Evolutionary conservation across 2,329 filamentous ascomycete genomes (phyloP).

Genomic region (Aspergillus sp.): DNA sequence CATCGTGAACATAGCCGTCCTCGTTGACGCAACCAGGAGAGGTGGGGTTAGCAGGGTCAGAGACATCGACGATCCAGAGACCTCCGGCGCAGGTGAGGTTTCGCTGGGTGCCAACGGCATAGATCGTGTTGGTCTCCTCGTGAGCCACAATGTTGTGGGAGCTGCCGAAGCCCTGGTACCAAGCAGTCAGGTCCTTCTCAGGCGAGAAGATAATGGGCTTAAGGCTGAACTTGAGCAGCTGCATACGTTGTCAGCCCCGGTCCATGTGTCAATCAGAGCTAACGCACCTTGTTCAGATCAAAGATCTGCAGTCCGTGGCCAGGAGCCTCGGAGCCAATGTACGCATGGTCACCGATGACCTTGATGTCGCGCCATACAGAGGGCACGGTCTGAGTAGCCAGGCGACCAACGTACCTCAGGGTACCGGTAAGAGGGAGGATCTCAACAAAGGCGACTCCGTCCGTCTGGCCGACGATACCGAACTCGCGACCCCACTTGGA

Average conservation of each 20-base stretch:
- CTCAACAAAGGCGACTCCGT: constrained; percentile 25
- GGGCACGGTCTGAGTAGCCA: constrained; percentile 22
- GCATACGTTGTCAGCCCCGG: not conserved
- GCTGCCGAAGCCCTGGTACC: constrained; percentile 26
- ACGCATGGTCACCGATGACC: constrained; percentile 24
- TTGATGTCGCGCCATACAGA: constrained; percentile 25
- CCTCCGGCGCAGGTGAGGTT: constrained; percentile 22
- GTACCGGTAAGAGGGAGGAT: constrained; percentile 20
- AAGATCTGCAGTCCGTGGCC: constrained; percentile 27
- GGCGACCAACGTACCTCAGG: constrained; percentile 23
- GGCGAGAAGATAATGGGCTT: constrained; percentile 19
- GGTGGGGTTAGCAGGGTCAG: constrained; percentile 22
- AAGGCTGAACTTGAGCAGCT: constrained; percentile 4
- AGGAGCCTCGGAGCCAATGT: constrained; percentile 24
- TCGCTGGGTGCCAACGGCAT: constrained; percentile 23
- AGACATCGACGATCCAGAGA: constrained; percentile 28
- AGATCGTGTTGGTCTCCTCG: constrained; percentile 25
- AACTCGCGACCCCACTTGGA: constrained; percentile 24
- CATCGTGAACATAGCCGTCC: constrained; percentile 27
- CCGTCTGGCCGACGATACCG: constrained; percentile 25
- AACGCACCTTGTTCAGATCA: constrained; percentile 25
- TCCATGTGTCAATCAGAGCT: not conserved
- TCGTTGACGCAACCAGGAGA: constrained; percentile 25
- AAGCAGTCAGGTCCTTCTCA: constrained; percentile 20
- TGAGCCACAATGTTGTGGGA: constrained; percentile 27